Percentiles rank a stretch among this genome's conserved stretches.
phyloP scores from a whole-genome alignment of 2,329 filamentous ascomycete genomes.

The Drechslerella coelobrocha region DNA sequence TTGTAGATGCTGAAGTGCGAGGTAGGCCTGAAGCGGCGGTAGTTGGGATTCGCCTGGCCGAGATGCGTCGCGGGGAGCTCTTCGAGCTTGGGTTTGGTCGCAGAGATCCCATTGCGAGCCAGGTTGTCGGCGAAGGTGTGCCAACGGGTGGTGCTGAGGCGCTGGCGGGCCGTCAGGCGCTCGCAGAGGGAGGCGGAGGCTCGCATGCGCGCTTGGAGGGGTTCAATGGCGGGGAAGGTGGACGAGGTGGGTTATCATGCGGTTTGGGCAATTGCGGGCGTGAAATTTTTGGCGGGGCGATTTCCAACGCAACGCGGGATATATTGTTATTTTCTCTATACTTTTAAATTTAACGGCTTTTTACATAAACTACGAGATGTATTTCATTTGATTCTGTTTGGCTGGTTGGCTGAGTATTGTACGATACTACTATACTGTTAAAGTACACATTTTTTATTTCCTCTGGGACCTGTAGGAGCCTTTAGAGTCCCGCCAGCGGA shows the following conservation, averaged over 20 bases:
- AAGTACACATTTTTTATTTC: too few relatives aligned
- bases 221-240: not conserved
- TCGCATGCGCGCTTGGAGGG: conserved; percentile 20
- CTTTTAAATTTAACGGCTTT: too few relatives aligned
- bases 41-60: conserved; percentile 4
- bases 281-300: not conserved
- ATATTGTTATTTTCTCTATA: too few relatives aligned
- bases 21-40: conserved; percentile 27
- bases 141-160: conserved; percentile 16
- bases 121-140: not conserved
- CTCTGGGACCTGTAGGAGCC: not conserved
- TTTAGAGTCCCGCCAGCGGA: conserved; percentile 6
- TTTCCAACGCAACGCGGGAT: conserved; percentile 16
- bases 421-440: too few relatives aligned
- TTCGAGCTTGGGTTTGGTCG: conserved; percentile 2
- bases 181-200: conserved; percentile 6
- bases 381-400: too few relatives aligned
- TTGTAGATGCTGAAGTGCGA: conserved; percentile 39
- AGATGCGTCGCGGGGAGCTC: not conserved
- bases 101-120: conserved; percentile 2
- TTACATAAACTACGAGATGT: too few relatives aligned
- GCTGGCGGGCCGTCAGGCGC: conserved; percentile 10
- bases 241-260: not conserved
- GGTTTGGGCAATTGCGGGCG: not conserved
- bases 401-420: too few relatives aligned